Evolutionary conservation across 495 filamentous ascomycete species (phyloP).

Genomic region (Trichoderma asperelloides): DNA sequence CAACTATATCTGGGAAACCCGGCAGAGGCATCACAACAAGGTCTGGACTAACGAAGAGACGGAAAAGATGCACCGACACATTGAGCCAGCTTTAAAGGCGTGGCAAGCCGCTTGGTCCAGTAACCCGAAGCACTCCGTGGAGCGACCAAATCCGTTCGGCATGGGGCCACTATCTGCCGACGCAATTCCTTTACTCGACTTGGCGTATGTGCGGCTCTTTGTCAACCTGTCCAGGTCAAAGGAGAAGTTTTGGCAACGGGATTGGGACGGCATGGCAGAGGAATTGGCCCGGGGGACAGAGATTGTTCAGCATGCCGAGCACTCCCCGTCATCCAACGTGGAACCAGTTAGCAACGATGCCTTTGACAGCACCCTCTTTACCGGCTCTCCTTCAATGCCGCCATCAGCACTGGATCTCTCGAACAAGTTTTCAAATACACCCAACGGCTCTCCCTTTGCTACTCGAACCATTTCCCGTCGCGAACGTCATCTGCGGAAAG

Average conservation of each 20-base stretch:
- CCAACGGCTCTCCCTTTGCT: conserved; percentile 16
- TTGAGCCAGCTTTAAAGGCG: conserved; percentile 86
- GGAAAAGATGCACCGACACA: conserved; percentile 92
- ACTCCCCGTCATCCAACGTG: conserved; percentile 46
- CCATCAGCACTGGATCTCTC: conserved; percentile 39
- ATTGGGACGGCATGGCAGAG: conserved; percentile 88
- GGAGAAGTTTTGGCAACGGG: conserved; percentile 88
- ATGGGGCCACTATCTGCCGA: conserved; percentile 84
- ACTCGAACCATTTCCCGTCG: conserved; percentile 36
- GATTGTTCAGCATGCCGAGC: conserved; percentile 65
- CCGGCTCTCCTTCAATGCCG: conserved; percentile 46
- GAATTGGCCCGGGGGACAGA: conserved; percentile 73
- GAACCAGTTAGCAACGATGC: conserved; percentile 41
- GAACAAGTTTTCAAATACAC: conserved; percentile 19
- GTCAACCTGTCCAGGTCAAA: conserved; percentile 88
- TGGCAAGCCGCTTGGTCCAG: conserved; percentile 94
- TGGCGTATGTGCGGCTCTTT: conserved; percentile 88
- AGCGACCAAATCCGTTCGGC: conserved; percentile 85
- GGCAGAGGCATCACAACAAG: conserved; percentile 80
- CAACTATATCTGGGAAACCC: conserved; percentile 97
- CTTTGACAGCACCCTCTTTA: conserved; percentile 43
- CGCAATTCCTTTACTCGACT: conserved; percentile 85
- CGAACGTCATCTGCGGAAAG: conserved; percentile 84
- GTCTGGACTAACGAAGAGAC: conserved; percentile 89
- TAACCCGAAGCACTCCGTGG: conserved; percentile 77